Percentiles rank a stretch among this genome's conserved stretches.
Evolutionary conservation across 78 protist genomes (phyloP).

Genomic region (Tieghemostelium lacteum): DNA sequence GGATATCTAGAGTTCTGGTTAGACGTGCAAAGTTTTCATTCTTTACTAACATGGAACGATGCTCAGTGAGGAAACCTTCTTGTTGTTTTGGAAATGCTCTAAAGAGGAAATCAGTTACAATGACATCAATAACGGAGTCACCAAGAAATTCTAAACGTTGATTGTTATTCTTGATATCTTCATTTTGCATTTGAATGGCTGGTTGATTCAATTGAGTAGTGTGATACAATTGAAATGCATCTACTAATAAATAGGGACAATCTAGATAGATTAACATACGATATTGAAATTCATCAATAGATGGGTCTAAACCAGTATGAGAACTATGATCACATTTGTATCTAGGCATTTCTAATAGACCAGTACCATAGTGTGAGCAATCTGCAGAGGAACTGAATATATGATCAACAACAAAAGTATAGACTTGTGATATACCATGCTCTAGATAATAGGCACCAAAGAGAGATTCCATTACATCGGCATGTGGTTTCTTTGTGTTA

Average conservation of each 20-base stretch:
- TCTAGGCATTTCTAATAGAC: background rate
- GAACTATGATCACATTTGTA: background rate
- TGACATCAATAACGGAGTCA: conserved; percentile 50
- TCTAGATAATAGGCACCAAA: conserved; percentile 44
- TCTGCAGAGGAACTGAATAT: background rate
- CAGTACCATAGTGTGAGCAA: too few relatives aligned
- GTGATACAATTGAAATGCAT: background rate
- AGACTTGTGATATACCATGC: conserved; percentile 18
- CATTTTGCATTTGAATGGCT: conserved; percentile 18
- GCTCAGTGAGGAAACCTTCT: conserved; percentile 49
- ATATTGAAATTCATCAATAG: background rate
- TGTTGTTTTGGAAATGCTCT: conserved; percentile 16
- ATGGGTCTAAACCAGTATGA: background rate
- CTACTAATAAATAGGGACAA: background rate
- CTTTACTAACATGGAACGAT: conserved; percentile 23
- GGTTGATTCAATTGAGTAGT: background rate
- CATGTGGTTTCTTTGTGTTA: conserved; percentile 44
- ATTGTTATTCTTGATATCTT: background rate
- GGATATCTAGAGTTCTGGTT: background rate
- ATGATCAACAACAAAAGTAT: background rate
- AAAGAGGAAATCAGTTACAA: conserved; percentile 36
- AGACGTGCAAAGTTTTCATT: background rate
- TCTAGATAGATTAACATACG: background rate
- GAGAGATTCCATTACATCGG: conserved; percentile 66
- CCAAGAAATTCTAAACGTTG: conserved; percentile 78